Conservation (phyloP, 2,329 filamentous ascomycete species). For the Aspergillus bombycis region DNA sequence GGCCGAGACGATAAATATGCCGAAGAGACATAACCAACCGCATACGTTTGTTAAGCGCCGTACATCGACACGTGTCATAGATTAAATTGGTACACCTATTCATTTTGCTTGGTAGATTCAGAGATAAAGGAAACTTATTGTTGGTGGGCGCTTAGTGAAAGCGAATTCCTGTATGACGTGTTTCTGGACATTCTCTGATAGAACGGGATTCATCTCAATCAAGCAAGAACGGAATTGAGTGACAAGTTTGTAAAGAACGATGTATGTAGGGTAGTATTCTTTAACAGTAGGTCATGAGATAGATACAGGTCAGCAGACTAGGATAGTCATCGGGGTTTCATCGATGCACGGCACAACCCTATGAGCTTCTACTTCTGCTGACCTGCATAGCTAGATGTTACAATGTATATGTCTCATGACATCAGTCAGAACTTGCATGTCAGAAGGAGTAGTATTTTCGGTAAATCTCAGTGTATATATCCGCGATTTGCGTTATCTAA, state of each 20-base stretch:
- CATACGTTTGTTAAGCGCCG: not conserved
- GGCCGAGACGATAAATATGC: not conserved
- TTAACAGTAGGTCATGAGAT: not conserved
- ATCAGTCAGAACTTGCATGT: not conserved
- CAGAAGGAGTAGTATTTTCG: not conserved
- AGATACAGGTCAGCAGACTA: not conserved
- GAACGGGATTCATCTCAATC: not conserved
- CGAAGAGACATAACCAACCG: not conserved
- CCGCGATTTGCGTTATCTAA: not conserved
- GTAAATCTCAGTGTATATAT: not conserved
- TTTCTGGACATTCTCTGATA: not conserved
- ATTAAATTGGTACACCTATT: not conserved
- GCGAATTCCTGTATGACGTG: not conserved
- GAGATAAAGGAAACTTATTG: not conserved
- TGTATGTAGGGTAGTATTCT: not conserved
- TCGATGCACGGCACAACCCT: not conserved
- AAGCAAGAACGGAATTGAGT: not conserved
- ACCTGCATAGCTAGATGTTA: not conserved
- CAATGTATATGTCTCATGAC: not conserved
- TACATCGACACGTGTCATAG: not conserved
- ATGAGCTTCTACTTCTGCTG: not conserved
- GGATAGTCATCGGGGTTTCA: not conserved
- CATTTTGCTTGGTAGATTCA: not conserved
- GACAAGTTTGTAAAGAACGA: not conserved
- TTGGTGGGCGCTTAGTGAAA: not conserved